Base-by-base conservation (phyloP, 192 early-diverging fungal genomes). In the Phlyctochytrium bullatum region DNA sequence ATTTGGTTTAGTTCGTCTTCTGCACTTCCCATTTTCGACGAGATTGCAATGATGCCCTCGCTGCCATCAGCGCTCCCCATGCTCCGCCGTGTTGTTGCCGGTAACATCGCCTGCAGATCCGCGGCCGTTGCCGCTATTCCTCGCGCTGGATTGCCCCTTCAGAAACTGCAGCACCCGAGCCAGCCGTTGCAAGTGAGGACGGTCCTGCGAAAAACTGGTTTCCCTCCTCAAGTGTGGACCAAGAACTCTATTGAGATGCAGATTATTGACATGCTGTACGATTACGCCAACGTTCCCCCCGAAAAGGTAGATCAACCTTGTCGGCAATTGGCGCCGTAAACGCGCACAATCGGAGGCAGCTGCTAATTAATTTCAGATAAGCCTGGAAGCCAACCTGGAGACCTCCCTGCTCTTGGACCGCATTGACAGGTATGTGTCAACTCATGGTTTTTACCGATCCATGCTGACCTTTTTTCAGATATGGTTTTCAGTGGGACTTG, bases 261-360 rank as follows among this genome's bases (percentile, higher is more conserved):
- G 35, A 70, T 77, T 30, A 62, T 73, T 20, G 67, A 73, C 25
- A 61, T 77, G 20, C 61, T 77, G 35, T 73, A 69, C 57, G 71
- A 73, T 29, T 77, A 77, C 57, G 47, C 71, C 56, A 74, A 74
- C 14, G 59, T 73, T 52, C 20, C 30, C 35, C 51, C 52, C 27
- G 52, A 66, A 34, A 74, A 74, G 64, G 73, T 74, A 34, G 25
- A 32, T 14, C 16, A n/a, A 14, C 28, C 28, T 59, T 12, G 47
- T 51, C n/a, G 28, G 34, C 62, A 23, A 50, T 12, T 10, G n/a
- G n/a, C n/a, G n/a, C n/a, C n/a, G n/a, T 47, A 47, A 47, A 47
- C 20, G 6, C 40, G 6, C 20, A 20, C 40, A 14, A 47, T 47
- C 40, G 40, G n/a, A n/a, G n/a, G n/a, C n/a, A n/a, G n/a, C n/a